Conservation (phyloP, 768 basidiomycete species). For the Phaeotremella skinneri region DNA sequence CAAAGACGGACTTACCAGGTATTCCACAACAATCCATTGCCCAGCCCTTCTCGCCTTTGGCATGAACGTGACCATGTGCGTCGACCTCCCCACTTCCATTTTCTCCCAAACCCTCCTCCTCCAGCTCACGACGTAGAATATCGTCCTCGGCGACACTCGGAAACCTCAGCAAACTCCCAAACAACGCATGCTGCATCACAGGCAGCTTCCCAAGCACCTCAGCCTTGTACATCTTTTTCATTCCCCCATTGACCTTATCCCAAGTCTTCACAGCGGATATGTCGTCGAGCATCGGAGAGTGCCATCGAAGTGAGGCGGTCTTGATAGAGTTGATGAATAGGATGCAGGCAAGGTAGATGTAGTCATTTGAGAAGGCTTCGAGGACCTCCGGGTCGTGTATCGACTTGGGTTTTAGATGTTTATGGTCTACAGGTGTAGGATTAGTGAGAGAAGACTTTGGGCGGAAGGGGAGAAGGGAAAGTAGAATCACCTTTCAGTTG, state of each 20-base stretch:
- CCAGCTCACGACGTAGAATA: constrained; percentile 24
- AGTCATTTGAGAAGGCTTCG: constrained; percentile 84
- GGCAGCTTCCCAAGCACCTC: constrained; percentile 95
- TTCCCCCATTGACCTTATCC: constrained; percentile 93
- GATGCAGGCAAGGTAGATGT: constrained; percentile 97
- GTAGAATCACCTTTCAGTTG: constrained; percentile 40
- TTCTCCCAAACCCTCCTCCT: constrained; percentile 25
- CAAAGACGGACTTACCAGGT: constrained; percentile 34
- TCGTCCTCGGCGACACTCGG: constrained; percentile 38
- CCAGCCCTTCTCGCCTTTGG: constrained; percentile 45
- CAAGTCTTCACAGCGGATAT: constrained; percentile 80
- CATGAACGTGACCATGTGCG: constrained; percentile 46
- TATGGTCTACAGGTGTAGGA: constrained; percentile 62
- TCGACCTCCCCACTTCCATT: constrained; percentile 17
- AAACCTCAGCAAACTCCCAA: constrained; percentile 69
- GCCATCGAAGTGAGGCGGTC: constrained; percentile 92
- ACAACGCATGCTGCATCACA: constrained; percentile 92
- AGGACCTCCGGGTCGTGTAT: constrained; percentile 89
- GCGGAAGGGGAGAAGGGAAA: neutral
- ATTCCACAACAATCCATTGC: constrained; percentile 52
- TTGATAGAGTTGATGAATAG: constrained; percentile 96
- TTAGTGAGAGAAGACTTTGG: neutral
- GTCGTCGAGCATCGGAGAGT: constrained; percentile 98
- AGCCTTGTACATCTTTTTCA: constrained; percentile 96
- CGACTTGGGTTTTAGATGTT: constrained; percentile 82